phyloP scores from a whole-genome alignment of 352 stramenopile genomes.

The Phytophthora fragariae region DNA sequence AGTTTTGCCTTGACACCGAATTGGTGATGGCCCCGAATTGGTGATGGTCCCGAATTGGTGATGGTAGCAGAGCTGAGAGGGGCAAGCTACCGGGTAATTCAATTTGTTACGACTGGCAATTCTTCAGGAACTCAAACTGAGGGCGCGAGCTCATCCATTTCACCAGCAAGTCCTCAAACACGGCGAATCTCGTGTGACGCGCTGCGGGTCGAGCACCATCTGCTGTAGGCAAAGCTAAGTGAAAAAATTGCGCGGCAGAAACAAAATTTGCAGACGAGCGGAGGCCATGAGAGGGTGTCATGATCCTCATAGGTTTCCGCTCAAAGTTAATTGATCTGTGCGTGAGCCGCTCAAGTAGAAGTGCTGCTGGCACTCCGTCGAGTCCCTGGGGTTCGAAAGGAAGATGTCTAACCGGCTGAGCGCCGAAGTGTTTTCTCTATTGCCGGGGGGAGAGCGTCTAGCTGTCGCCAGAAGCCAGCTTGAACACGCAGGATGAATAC shows the following conservation, averaged over 20 bases:
- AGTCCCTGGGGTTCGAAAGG: no score
- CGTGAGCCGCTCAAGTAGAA: background rate
- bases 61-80: background rate
- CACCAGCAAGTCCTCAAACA: slow-evolving; percentile 21
- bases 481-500: background rate
- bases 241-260: slow-evolving; percentile 20
- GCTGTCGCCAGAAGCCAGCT: no score
- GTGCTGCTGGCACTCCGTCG: background rate
- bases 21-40: background rate
- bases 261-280: slow-evolving; percentile 13
- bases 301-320: slow-evolving; percentile 14
- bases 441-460: background rate
- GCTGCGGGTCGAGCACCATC: slow-evolving; percentile 19
- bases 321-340: background rate
- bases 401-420: no score
- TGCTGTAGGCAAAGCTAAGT: slow-evolving; percentile 17
- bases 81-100: background rate
- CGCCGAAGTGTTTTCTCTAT: background rate
- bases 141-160: background rate
- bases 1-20: background rate
- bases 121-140: slow-evolving; percentile 4
- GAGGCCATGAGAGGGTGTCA: slow-evolving; percentile 17
- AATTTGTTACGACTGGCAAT: background rate
- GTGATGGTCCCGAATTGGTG: background rate
- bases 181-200: slow-evolving; percentile 18